Conservation (phyloP, 2,329 filamentous ascomycete species). For the Penicillium sp. region DNA sequence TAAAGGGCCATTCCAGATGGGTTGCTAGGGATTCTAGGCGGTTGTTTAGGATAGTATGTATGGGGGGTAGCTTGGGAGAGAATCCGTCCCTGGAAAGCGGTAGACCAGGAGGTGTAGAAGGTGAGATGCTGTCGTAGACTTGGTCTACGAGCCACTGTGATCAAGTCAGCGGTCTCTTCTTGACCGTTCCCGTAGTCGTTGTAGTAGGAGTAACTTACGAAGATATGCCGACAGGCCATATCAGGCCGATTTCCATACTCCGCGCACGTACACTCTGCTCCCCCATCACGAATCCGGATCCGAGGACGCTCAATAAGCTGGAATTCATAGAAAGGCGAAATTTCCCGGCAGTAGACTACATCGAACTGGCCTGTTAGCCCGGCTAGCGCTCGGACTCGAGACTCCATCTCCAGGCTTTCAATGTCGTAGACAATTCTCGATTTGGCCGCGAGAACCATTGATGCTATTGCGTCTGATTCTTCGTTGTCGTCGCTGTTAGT, state of each 20-base stretch:
- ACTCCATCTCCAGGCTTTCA: constrained; percentile 25
- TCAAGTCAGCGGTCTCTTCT: constrained; percentile 4
- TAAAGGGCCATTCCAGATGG: constrained; percentile 32
- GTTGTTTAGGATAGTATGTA: constrained; percentile 31
- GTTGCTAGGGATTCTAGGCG: constrained; percentile 31
- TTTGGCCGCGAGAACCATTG: constrained; percentile 25
- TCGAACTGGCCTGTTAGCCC: constrained; percentile 32
- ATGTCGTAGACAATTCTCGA: constrained; percentile 37
- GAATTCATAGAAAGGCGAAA: constrained; percentile 32
- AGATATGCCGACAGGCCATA: constrained; percentile 40
- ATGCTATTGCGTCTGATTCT: constrained; percentile 7
- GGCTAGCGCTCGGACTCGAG: constrained; percentile 29
- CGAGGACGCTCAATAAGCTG: constrained; percentile 32
- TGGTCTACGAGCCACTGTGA: constrained; percentile 41
- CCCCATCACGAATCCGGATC: constrained; percentile 28
- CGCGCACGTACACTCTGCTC: constrained; percentile 34
- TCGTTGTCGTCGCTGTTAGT: constrained; percentile 6
- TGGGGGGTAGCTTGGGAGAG: constrained; percentile 25
- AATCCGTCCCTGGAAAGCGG: constrained; percentile 30
- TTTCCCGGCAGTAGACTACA: constrained; percentile 30
- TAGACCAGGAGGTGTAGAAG: constrained; percentile 25
- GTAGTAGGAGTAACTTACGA: constrained; percentile 27
- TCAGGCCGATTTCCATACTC: constrained; percentile 27
- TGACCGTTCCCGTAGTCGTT: background rate
- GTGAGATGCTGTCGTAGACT: constrained; percentile 33